Evolutionary conservation across 441 rosid species (phyloP), one percentile per base, ranked within the genome.

Genomic region (Arabidopsis hybrid): DNA sequence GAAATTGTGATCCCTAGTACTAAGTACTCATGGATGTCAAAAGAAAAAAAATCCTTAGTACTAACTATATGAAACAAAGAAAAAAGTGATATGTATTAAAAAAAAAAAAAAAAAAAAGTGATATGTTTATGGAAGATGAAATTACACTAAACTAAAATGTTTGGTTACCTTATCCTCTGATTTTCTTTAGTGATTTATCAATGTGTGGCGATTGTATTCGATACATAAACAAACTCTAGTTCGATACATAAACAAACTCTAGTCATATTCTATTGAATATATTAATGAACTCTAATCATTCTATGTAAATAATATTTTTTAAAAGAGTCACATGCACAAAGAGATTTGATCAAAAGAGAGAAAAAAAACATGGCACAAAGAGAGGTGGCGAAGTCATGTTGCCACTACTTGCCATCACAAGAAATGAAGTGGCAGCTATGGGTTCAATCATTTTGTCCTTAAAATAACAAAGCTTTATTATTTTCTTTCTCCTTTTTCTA

Each of bases 371-470:
- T 65, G 78, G 68, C 47, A 51, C 16, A 60, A 1, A 43, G 67
- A 67, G 67, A 75, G 57, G 74, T 75, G 73, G 78, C 42, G 12
- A 35, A 60, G 69, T 60, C 71, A 73, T 73, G 77, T 53, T 73
- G 71, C 52, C 71, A 65, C 77, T 38, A 71, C 69, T 65, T 60
- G 73, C 61, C 78, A 75, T 60, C 58, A 67, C 58, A 35, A 61
- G 13, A 42, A 52, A 75, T 75, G 74, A 75, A 68, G 74, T 75
- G 74, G 74, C 78, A 75, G 6, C 69, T 18, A 42, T 51, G 34
- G 57, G 7, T 3, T 60, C 69, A 67, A 75, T 75, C 74, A 75
- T 75, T 68, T 16, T 68, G 69, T 60, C 62, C 56, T 46, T 3
- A 46, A 47, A 1, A 14, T 18, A 35, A 26, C 29, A 26, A 17